Evolutionary conservation across 192 early-diverging fungal genomes (phyloP), one percentile per base, ranked within the genome.

Genomic region (Podila clonocystis): DNA sequence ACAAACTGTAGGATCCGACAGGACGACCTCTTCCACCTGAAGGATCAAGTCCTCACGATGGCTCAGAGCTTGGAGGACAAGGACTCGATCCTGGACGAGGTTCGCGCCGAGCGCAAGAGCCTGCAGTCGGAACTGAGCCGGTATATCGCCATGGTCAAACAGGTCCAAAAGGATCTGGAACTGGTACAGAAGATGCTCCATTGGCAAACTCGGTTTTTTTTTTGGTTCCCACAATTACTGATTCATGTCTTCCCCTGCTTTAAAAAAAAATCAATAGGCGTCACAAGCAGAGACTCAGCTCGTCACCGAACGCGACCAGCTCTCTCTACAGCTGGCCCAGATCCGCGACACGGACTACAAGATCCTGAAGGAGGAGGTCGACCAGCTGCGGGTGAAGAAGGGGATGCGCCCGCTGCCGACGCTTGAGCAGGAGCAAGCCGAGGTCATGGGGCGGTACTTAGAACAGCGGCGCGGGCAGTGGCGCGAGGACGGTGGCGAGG

Each of bases 381-480:
- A 80, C 38, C 70, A 72, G 24, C 50, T 80, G 1, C 69, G 76
- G 9, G 15, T 26, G 4, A 68, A 63, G 50, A 68, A 69, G 61
- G 77, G 77, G 4, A 50, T 80, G 31, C 52, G 67, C 12, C 57
- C 77, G 2, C 29, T 80, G 31, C 77, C 70, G 1, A 64, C 61
- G 33, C 55, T 80, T 0, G 77, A 80, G 20, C 77, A 80, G 30
- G 77, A 80, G 60, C 70, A 80, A 20, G 77, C 65, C 8, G 77
- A 72, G 22, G 15, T 68, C 49, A 73, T 73, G 77, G 70, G 77
- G 22, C 60, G 70, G 30, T 80, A 80, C 24, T 58, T 80, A 36
- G 77, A 80, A 30, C 50, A 80, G 48, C 45, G 77, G 12, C 65
- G 77, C 20, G 77, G 70, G 4, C 77, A 73, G 20, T 80, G 77